Percentiles rank a stretch among this genome's conserved stretches.
These are phyloP conservation scores for Corchorus capsularis DNA, from an alignment of 345 rosid genomes.

Conservation along the genomic window DNA sequence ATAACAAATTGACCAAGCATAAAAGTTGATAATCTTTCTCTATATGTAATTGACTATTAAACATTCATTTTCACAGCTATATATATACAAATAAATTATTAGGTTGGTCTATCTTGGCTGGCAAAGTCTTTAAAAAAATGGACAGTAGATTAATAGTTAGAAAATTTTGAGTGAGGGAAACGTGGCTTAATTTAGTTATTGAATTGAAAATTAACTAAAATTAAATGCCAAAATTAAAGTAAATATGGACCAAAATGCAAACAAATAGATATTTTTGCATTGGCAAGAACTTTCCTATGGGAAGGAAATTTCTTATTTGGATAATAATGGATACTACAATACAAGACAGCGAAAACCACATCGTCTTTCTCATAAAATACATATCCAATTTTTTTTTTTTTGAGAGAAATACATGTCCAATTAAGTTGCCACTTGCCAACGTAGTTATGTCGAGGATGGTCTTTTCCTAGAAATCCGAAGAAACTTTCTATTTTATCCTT, in stretches of 20 bases:
- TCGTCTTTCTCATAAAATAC: neutral
- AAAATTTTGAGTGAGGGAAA: neutral
- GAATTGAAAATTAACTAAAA: neutral
- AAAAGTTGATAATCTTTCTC: neutral
- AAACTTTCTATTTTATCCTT: neutral
- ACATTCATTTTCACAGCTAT: neutral
- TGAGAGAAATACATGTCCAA: neutral
- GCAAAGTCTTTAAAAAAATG: neutral
- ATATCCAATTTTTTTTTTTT: neutral
- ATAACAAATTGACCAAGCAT: neutral
- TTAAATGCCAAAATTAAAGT: neutral
- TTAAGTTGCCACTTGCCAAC: neutral
- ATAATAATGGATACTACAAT: too few species aligned
- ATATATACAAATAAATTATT: neutral
- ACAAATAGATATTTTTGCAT: neutral
- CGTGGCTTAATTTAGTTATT: neutral
- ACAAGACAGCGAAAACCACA: neutral
- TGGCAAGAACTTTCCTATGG: too few species aligned
- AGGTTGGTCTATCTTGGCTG: neutral
- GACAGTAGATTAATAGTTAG: neutral
- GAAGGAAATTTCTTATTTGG: neutral
- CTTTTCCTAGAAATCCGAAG: neutral
- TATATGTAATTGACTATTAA: neutral
- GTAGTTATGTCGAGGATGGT: neutral
- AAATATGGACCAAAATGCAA: neutral